Conservation (phyloP, 2,329 filamentous ascomycete species). For the Phyllosticta ampelicida region DNA sequence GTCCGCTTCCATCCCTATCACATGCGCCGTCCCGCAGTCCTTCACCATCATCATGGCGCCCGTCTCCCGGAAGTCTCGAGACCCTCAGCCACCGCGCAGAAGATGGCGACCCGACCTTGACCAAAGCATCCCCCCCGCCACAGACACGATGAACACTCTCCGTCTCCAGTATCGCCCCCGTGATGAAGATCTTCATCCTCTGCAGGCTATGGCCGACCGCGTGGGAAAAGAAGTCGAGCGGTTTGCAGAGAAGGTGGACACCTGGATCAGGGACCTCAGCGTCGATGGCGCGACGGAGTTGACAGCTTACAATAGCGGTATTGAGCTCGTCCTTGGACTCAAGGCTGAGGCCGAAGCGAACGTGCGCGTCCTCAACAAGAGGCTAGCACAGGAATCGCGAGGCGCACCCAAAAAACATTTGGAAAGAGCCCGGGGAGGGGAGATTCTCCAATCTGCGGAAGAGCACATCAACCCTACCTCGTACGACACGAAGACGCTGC, state of each 20-base stretch:
- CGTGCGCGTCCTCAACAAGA: slow-evolving; percentile 35
- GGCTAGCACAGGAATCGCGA: slow-evolving; percentile 29
- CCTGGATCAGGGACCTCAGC: slow-evolving; percentile 39
- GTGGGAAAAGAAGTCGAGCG: slow-evolving; percentile 74
- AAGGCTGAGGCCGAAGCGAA: slow-evolving; percentile 42
- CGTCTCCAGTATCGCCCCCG: slow-evolving; percentile 14
- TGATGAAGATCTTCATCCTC: slow-evolving; percentile 43
- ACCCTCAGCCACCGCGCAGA: slow-evolving; percentile 6
- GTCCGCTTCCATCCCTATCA: neutral
- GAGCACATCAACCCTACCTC: slow-evolving; percentile 15
- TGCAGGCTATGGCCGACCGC: slow-evolving; percentile 55
- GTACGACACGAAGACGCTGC: slow-evolving; percentile 33
- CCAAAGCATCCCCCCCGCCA: slow-evolving; percentile 13
- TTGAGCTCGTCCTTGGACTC: slow-evolving; percentile 30
- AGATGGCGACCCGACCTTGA: neutral
- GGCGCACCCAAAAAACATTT: slow-evolving; percentile 24
- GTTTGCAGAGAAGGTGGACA: slow-evolving; percentile 74
- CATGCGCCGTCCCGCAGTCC: neutral
- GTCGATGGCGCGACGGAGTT: slow-evolving; percentile 28
- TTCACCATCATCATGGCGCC: slow-evolving; percentile 17
- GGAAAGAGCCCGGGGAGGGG: slow-evolving; percentile 10
- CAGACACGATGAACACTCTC: slow-evolving; percentile 13
- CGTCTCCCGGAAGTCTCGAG: slow-evolving; percentile 16
- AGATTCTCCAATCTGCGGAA: slow-evolving; percentile 17
- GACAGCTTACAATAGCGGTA: slow-evolving; percentile 44